Evolutionary conservation across 225 moss, liverwort and hornwort species (phyloP), one percentile per base, ranked within the genome.

Genomic region (Pseudoscleropodium purum): DNA sequence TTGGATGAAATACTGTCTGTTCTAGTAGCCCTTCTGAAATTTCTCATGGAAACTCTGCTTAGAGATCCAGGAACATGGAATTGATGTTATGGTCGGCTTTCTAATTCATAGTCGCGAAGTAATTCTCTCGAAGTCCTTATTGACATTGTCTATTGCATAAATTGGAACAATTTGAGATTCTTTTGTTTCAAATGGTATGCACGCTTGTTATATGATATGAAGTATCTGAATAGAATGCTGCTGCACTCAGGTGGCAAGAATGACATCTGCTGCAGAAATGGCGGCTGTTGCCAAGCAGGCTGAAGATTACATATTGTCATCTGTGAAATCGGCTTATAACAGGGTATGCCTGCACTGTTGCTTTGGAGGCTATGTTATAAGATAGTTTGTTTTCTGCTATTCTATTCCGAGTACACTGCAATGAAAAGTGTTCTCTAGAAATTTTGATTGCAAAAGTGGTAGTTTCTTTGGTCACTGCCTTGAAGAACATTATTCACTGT

Each of bases 271-370:
- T 85, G 94, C 96, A 76, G 98, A 97, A 87, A 99, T 96, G 89
- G 93, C 94, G 74, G 96, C 95, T 87, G 92, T 93, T 82, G 97
- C 96, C 60, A 97, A 95, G 92, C 96, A 97, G 92, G 93, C 96
- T 88, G 96, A 97, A 90, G 93, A 94, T 86, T 99, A 95, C 81
- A 96, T 99, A 37, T 82, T 90, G 75, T 96, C 97, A 72, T 97
- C 98, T 54, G 88, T 99, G 80, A 97, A 95, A 56, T 84, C 93
- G 89, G 96, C 96, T 56, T 99, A 99, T 91, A 96, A 97, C 75
- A 95, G 96, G 93, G 96, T 97, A 92, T 75, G 77, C 65, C 75
- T 79, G 80, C 75, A 57, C 47, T 39, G 74, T 75, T 86, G 66
- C 45, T 85, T 86, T 83, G 12, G 68, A 75, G 75, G 65, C 80